Base-by-base conservation (phyloP, 768 basidiomycete genomes). In the Calocera viscosa region DNA sequence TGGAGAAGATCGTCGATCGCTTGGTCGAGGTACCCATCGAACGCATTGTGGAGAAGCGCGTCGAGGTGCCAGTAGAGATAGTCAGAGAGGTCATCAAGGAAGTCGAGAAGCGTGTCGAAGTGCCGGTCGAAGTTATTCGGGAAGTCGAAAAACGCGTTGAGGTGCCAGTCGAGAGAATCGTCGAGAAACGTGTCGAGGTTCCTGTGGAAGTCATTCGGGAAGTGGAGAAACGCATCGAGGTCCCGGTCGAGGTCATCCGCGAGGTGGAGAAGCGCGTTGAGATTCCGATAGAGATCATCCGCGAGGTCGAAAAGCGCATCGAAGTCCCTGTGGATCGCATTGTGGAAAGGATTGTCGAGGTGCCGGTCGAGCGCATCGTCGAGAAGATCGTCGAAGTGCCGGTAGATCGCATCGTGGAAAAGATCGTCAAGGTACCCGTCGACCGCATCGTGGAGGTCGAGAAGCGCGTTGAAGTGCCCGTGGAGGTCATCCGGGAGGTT, bases 331-430 rank as follows among this genome's bases (percentile, higher is more conserved):
- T 75, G 7, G 72, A 73, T 41, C 71, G 69, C 49, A 67, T 72
- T 35, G 72, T 73, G 30, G 71, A 73, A 30, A 69, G 69, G 64
- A 64, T 70, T 17, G 68, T 72, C 30, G 73, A 69, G 40, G 65
- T 70, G 22, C 63, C 65, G 11, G 35, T 41, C 53, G 71, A 71
- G 28, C 34, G 68, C 38, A 67, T 71, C 64, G 41, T 74, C 26
- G 75, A 76, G 66, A 72, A 70, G 65, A 71, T 71, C 17, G 72
- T 73, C 32, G 70, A 73, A 64, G 73, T 72, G 2, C 64, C 69
- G 35, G 66, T 49, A 12, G 71, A 69, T 24, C 72, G 73, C 16
- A 71, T 70, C 41, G 71, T 73, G 47, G 74, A 75, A 38, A 66
- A 68, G 28, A 65, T 69, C 32, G 70, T 72, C 41, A 69, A 70